phyloP scores from a whole-genome alignment of 192 early-diverging fungal genomes.

The Entomortierella beljakovae region DNA sequence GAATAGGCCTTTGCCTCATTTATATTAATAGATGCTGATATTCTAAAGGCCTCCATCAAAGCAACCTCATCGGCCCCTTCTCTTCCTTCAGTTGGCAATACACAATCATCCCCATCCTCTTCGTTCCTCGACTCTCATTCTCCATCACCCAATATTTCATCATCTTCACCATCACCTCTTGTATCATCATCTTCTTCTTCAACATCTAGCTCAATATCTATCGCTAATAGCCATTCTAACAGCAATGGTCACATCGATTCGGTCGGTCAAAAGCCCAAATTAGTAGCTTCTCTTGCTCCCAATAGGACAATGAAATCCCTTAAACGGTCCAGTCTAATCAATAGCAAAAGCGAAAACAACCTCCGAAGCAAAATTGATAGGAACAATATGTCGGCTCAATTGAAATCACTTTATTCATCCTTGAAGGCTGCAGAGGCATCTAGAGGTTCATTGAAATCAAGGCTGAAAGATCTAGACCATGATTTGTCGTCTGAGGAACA shows the following conservation, averaged over 20 bases:
- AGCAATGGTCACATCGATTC: neutral
- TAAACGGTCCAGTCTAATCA: constrained; percentile 16
- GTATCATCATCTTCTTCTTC: constrained; percentile 3
- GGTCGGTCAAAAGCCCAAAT: constrained; percentile 1
- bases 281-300: constrained; percentile 5
- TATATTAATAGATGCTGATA: constrained; percentile 36
- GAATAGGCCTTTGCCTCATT: neutral
- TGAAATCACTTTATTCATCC: constrained; percentile 18
- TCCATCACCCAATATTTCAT: constrained; percentile 1
- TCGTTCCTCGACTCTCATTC: neutral
- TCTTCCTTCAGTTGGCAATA: neutral
- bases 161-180: constrained; percentile 5
- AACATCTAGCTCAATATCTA: neutral
- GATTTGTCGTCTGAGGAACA: neutral
- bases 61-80: constrained; percentile 27
- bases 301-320: constrained; percentile 35
- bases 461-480: neutral
- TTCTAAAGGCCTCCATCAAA: constrained; percentile 43
- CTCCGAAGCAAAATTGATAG: constrained; percentile 12
- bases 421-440: neutral
- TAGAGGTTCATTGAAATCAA: neutral
- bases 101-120: neutral
- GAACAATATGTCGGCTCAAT: constrained; percentile 13
- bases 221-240: neutral
- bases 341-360: constrained; percentile 43